Evolutionary conservation across 2,329 filamentous ascomycete species (phyloP).

Genomic region (Talaromyces sp.): DNA sequence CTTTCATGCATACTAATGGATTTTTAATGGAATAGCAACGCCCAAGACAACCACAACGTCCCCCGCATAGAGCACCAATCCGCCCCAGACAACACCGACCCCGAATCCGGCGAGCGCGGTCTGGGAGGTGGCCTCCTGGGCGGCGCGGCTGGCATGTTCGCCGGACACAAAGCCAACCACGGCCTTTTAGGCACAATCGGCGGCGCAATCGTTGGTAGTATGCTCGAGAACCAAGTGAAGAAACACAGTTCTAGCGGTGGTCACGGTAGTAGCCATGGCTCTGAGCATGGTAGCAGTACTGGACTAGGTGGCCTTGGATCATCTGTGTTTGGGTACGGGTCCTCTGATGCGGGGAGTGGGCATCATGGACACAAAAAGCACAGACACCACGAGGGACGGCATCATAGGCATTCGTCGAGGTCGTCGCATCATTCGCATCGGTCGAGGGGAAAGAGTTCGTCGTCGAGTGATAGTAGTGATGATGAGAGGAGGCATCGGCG

Average conservation of each 20-base stretch:
- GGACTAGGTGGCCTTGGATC: background rate
- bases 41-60: slow-evolving; percentile 7
- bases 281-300: background rate
- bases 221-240: slow-evolving; percentile 34
- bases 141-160: slow-evolving; percentile 56
- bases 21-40: background rate
- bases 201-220: slow-evolving; percentile 57
- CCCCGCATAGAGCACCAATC: background rate
- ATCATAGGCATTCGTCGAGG: slow-evolving; percentile 8
- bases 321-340: background rate
- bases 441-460: slow-evolving; percentile 4
- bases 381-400: background rate
- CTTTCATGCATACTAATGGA: background rate
- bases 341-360: slow-evolving; percentile 12
- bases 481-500: background rate
- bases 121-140: slow-evolving; percentile 58
- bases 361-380: slow-evolving; percentile 22
- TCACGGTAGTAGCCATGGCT: background rate
- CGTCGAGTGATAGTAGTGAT: background rate
- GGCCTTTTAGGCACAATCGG: slow-evolving; percentile 58
- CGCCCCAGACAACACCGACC: slow-evolving; percentile 37
- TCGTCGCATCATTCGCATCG: slow-evolving; percentile 12
- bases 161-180: slow-evolving; percentile 58
- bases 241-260: slow-evolving; percentile 5
- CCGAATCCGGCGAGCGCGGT: slow-evolving; percentile 53